Conservation (phyloP, 2,329 filamentous ascomycete species). For the Trichoderma pleuroti region DNA sequence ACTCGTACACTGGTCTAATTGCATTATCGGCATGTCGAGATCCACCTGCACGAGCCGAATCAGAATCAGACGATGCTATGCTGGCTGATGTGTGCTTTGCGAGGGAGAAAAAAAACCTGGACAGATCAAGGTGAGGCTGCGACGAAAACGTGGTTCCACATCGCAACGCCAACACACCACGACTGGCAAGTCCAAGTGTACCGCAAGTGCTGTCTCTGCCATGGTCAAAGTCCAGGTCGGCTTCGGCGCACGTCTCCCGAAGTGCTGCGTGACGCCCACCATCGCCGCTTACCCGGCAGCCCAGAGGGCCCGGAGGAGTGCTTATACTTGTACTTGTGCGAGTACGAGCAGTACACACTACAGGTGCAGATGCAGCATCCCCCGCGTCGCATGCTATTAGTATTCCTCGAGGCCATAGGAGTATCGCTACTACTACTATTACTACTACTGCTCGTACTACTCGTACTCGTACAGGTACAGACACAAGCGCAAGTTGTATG, state of each 20-base stretch:
- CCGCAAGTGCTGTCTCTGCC: background rate
- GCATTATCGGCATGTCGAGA: slow-evolving; percentile 18
- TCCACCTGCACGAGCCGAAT: slow-evolving; percentile 16
- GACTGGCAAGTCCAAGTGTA: background rate
- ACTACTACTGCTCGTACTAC: too few species aligned
- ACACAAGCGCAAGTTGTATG: background rate
- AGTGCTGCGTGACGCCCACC: background rate
- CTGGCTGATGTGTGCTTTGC: background rate
- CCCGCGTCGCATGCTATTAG: background rate
- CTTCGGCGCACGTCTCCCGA: background rate
- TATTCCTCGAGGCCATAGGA: background rate
- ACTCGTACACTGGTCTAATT: slow-evolving; percentile 13
- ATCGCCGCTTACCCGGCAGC: slow-evolving; percentile 7
- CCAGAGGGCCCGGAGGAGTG: background rate
- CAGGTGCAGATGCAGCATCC: background rate
- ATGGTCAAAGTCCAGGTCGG: background rate
- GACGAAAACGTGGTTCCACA: background rate
- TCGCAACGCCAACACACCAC: background rate
- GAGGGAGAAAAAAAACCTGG: background rate
- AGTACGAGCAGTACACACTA: background rate
- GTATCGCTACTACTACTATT: too few species aligned
- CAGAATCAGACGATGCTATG: slow-evolving; percentile 13
- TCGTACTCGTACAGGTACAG: background rate
- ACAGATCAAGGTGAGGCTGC: background rate
- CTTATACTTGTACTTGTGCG: background rate